Conservation (phyloP, 345 rosid genomes). For the Eucalyptus polyanthemos region DNA sequence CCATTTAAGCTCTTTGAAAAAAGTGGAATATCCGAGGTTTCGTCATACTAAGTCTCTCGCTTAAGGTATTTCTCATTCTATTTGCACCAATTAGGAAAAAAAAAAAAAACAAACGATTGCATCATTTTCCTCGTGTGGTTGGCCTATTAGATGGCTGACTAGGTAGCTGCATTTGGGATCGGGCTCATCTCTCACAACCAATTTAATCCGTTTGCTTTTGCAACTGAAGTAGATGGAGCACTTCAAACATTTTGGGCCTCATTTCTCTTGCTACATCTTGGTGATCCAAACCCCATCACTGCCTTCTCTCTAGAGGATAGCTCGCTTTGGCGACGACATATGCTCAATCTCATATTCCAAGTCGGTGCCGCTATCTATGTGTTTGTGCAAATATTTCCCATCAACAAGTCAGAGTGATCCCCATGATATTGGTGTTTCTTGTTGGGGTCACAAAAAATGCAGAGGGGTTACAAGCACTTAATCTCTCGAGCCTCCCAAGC, state of each 20-base stretch:
- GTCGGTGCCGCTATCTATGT: accelerated
- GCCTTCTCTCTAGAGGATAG: not conserved
- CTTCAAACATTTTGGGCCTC: not conserved
- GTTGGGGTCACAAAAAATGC: not conserved
- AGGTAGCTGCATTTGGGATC: accelerated
- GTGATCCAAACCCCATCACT: not conserved
- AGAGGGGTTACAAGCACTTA: not conserved
- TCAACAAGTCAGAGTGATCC: not conserved
- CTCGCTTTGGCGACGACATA: accelerated
- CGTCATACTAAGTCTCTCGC: no score
- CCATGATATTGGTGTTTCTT: not conserved
- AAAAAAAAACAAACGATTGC: no score
- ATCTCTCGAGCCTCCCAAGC: not conserved
- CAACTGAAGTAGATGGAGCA: accelerated
- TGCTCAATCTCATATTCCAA: not conserved
- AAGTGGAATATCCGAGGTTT: no score
- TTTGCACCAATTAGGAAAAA: no score
- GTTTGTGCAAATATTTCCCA: not conserved
- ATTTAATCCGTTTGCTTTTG: accelerated
- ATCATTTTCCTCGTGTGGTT: not conserved
- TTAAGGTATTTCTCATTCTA: no score
- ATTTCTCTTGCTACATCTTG: not conserved
- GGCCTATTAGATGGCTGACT: not conserved
- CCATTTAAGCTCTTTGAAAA: accelerated
- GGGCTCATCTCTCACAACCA: not conserved